Evolutionary conservation across 805 yeast genomes (phyloP).

Genomic region (Saitoella complicata): DNA sequence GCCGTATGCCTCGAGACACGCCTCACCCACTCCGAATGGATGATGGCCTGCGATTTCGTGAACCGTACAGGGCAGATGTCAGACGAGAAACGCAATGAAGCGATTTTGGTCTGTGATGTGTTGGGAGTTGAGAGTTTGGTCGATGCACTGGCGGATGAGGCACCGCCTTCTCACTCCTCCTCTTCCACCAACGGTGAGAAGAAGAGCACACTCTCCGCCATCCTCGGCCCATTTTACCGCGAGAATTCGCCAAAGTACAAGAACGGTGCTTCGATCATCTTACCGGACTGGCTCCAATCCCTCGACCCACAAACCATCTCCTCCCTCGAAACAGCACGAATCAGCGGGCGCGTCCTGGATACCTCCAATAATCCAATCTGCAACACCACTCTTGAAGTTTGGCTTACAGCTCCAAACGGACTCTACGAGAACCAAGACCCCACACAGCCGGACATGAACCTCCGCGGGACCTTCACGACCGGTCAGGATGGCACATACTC

Average conservation of each 20-base stretch:
- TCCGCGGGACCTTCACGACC: constrained; percentile 21
- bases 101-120: constrained; percentile 21
- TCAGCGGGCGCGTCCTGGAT: constrained; percentile 17
- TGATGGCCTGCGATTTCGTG: constrained; percentile 18
- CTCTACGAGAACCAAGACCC: constrained; percentile 23
- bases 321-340: constrained; percentile 18
- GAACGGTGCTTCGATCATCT: constrained; percentile 19
- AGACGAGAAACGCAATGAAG: constrained; percentile 19
- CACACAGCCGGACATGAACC: constrained; percentile 21
- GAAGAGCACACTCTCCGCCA: constrained; percentile 17
- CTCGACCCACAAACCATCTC: constrained; percentile 15
- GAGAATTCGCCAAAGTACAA: constrained; percentile 19
- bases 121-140: constrained; percentile 21
- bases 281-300: no score
- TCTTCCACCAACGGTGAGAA: no score
- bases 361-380: constrained; percentile 16
- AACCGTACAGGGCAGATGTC: constrained; percentile 22
- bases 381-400: constrained; percentile 20
- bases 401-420: constrained; percentile 25
- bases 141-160: constrained; percentile 19
- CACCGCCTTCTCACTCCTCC: constrained; percentile 7
- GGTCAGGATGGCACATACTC: constrained; percentile 16
- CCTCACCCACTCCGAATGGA: constrained; percentile 22
- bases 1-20: constrained; percentile 21
- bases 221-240: constrained; percentile 23